Conservation (phyloP, 2,329 filamentous ascomycete species). For the Periconia digitata region DNA sequence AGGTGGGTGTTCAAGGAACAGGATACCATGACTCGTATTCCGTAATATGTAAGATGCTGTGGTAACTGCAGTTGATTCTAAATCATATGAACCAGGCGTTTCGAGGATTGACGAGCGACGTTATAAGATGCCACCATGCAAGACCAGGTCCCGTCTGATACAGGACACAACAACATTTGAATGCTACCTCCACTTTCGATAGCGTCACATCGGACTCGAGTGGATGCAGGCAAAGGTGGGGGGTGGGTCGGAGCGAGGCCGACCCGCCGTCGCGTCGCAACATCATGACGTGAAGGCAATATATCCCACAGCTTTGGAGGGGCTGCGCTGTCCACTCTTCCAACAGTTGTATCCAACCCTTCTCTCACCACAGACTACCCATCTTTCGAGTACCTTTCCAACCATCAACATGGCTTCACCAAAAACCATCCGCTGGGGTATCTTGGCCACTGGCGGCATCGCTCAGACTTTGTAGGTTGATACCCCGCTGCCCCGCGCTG, state of each 20-base stretch:
- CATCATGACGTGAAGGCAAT: background rate
- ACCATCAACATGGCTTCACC: conserved; percentile 34
- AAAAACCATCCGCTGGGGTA: conserved; percentile 47
- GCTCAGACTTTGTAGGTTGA: conserved; percentile 47
- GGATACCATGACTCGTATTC: too few relatives aligned
- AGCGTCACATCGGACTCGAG: background rate
- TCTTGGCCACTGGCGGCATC: conserved; percentile 53
- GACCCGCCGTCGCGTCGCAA: background rate
- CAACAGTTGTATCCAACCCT: background rate
- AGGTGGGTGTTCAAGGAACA: too few relatives aligned
- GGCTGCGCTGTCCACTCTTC: background rate
- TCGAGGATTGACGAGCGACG: too few relatives aligned
- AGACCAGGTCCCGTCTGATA: too few relatives aligned
- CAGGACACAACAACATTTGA: background rate
- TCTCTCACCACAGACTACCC: background rate
- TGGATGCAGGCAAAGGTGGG: conserved; percentile 1
- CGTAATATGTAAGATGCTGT: too few relatives aligned
- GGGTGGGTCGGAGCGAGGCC: background rate
- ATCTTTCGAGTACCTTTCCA: background rate
- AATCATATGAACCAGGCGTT: too few relatives aligned
- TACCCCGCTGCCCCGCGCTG: conserved; percentile 20
- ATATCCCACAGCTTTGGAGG: background rate
- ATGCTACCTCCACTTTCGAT: background rate
- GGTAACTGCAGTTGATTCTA: too few relatives aligned
- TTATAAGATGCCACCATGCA: too few relatives aligned